Conservation (phyloP, 1,139 yeast species). For the Groenewaldozyma auringiensis region DNA sequence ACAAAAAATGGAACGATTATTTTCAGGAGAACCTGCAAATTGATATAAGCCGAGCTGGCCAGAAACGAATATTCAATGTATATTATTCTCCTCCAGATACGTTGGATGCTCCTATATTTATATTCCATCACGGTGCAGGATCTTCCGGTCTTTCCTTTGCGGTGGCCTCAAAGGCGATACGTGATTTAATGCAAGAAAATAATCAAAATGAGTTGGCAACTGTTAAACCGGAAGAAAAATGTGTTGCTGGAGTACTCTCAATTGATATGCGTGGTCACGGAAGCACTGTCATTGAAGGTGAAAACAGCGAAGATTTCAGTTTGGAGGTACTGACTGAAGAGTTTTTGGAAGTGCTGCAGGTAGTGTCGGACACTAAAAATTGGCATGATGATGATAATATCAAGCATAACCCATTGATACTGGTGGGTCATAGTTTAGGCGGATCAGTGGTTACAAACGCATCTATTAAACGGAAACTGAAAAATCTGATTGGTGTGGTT, state of each 20-base stretch:
- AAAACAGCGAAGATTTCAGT: constrained; percentile 36
- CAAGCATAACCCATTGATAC: constrained; percentile 30
- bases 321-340: constrained; percentile 52
- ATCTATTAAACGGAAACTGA: constrained; percentile 23
- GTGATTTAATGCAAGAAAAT: constrained; percentile 23
- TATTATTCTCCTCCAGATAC: constrained; percentile 51
- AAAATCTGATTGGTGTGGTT: constrained; percentile 47
- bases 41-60: constrained; percentile 6
- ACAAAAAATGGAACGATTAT: constrained; percentile 35
- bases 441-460: constrained; percentile 70
- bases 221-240: constrained; percentile 15
- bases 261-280: constrained; percentile 90
- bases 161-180: constrained; percentile 36
- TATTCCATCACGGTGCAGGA: constrained; percentile 94
- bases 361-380: constrained; percentile 29
- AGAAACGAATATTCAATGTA: constrained; percentile 39
- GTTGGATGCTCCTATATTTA: constrained; percentile 45
- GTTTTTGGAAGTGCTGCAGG: constrained; percentile 40
- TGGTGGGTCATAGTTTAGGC: constrained; percentile 89
- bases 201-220: constrained; percentile 17
- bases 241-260: constrained; percentile 50
- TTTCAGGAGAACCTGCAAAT: constrained; percentile 33
- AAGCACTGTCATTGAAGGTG: constrained; percentile 29
- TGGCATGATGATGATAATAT: constrained; percentile 13
- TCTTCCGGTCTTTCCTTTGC: constrained; percentile 79